Evolutionary conservation across 441 rosid species (phyloP), one percentile per base, ranked within the genome.

Genomic region (Syzygium syzygioides): DNA sequence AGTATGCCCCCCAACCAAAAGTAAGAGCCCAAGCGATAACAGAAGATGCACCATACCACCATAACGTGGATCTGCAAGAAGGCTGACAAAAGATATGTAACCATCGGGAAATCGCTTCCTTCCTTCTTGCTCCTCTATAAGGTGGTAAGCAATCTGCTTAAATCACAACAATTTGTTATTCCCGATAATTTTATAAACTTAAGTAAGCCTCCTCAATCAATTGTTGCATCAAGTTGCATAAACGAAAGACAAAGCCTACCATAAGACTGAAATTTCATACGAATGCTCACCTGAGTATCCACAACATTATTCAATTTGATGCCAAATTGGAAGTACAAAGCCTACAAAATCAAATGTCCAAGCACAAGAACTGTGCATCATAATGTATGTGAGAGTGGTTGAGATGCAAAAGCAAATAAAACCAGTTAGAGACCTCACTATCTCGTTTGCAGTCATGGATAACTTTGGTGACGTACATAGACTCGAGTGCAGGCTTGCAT

Each of bases 381-480:
- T 83, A 85, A 88, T 57, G 87, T 62, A 89, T 12, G 54, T 32
- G 55, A 91, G 68, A 90, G 20, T 90, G 79, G 80, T 79, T 55
- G 76, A 85, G 85, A 90, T 52, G 62, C 54, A 90, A 53, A 85
- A 90, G 88, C 59, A 87, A 71, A 89, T 15, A 86, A 89, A 90
- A 92, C 83, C 86, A 89, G 92, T 86, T 80, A 92, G 90, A 93
- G 94, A 96, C 99, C 99, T 97, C 99, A 83, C 99, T 97, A 88
- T 97, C 99, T 88, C 99, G 95, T 93, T 96, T 97, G 96, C 99
- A 97, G 91, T 97, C 99, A 80, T 97, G 99, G 93, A 97, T 96
- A 89, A 97, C 99, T 95, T 97, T 97, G 52, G 94, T 95, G 95
- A 97, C 90, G 92, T 94, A 91, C 88, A 88, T 91, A 90, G 99